Conservation (phyloP, 495 filamentous ascomycete species). For the Hapsidospora chrysogenum region DNA sequence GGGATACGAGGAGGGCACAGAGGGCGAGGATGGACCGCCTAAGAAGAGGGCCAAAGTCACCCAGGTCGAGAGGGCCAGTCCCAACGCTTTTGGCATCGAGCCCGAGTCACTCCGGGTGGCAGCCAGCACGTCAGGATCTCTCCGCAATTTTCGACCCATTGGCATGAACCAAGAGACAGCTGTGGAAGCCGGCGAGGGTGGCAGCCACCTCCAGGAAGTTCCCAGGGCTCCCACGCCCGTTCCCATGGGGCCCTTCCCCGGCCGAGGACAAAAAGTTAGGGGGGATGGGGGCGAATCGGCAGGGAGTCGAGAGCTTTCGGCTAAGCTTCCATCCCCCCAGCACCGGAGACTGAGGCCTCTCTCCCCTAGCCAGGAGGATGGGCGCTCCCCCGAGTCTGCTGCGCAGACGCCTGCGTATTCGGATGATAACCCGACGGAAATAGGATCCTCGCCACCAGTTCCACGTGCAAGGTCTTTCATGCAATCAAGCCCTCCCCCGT, state of each 20-base stretch:
- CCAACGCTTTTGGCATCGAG: constrained; percentile 49
- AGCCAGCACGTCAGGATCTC: constrained; percentile 72
- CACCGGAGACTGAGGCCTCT: not conserved
- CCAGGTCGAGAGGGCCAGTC: constrained; percentile 49
- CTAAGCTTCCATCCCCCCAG: not conserved
- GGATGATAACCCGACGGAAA: constrained; percentile 39
- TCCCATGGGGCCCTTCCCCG: constrained; percentile 20
- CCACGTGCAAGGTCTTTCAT: constrained; percentile 32
- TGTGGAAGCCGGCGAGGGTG: no score
- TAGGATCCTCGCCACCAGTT: constrained; percentile 68
- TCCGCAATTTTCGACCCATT: constrained; percentile 70
- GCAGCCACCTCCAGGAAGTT: constrained; percentile 50
- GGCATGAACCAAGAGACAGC: no score
- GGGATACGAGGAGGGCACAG: constrained; percentile 57
- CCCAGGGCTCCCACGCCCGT: constrained; percentile 73
- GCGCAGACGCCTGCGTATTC: constrained; percentile 10
- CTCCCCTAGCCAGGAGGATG: constrained; percentile 39
- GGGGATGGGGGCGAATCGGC: no score
- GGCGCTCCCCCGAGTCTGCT: constrained; percentile 4
- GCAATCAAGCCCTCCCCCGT: constrained; percentile 37
- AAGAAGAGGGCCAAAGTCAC: constrained; percentile 62
- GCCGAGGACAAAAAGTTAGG: constrained; percentile 2
- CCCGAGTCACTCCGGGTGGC: constrained; percentile 72
- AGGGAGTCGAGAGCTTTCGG: not conserved
- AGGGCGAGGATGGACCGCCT: constrained; percentile 27